These are phyloP conservation scores for Arthrobotrys pseudoclavata DNA, from an alignment of 2,329 filamentous ascomycete species.

Conservation along the genomic window DNA sequence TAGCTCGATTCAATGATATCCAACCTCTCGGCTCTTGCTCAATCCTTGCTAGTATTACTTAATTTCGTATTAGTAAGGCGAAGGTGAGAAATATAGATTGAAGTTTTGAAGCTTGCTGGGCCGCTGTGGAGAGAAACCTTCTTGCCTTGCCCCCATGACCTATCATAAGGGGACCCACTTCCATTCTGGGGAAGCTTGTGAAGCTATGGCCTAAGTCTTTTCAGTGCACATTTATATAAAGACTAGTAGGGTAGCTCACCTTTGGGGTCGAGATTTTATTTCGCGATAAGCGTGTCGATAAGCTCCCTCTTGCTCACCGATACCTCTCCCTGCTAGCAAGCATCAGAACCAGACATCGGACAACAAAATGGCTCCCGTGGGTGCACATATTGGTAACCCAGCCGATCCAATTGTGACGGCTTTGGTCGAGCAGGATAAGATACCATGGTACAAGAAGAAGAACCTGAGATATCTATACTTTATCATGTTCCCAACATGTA, in stretches of 20 bases:
- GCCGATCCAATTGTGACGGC: conserved; percentile 67
- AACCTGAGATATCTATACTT: conserved; percentile 73
- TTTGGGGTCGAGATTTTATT: neutral
- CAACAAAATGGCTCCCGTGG: conserved; percentile 47
- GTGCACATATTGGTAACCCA: conserved; percentile 38
- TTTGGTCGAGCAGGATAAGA: conserved; percentile 66
- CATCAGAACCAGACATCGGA: neutral
- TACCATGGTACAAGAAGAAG: conserved; percentile 70
- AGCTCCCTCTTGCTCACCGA: neutral
- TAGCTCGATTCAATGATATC: conserved; percentile 6
- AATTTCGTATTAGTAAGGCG: neutral
- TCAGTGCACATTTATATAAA: conserved; percentile 8
- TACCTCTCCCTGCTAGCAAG: neutral
- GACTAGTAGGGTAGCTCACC: neutral
- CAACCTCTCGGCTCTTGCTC: conserved; percentile 13
- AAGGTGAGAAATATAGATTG: neutral
- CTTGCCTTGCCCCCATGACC: conserved; percentile 2
- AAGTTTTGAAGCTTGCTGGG: neutral
- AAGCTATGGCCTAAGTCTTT: neutral
- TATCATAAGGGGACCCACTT: neutral
- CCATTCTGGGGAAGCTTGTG: conserved; percentile 4
- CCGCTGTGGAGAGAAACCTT: conserved; percentile 1
- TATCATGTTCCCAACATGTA: conserved; percentile 73
- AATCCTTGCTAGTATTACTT: conserved; percentile 7
- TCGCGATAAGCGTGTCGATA: conserved; percentile 11